Evolutionary conservation across 2,329 filamentous ascomycete genomes (phyloP).

Genomic region (Phyllosticta paracitricarpa): DNA sequence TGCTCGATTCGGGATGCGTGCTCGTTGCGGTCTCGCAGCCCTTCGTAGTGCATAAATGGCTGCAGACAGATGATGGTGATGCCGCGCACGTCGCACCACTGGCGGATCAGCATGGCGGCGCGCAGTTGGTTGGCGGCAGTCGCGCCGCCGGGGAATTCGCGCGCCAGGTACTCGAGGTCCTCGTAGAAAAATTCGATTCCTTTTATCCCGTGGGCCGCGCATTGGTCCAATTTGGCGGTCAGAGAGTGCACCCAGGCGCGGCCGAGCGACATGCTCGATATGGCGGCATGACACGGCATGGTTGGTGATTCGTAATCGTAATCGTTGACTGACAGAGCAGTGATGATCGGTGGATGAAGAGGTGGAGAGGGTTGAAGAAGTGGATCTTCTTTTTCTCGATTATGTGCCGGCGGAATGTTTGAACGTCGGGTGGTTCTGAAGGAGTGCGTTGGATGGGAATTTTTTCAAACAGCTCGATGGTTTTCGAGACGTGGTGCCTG

Average conservation of each 20-base stretch:
- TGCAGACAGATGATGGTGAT: constrained; percentile 59
- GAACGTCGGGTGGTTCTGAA: not conserved
- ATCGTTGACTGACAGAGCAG: not conserved
- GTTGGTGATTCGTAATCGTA: constrained; percentile 7
- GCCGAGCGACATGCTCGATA: constrained; percentile 69
- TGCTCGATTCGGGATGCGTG: constrained; percentile 51
- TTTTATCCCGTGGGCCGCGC: constrained; percentile 52
- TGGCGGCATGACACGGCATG: constrained; percentile 51
- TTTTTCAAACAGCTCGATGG: not conserved
- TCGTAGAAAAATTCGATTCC: constrained; percentile 73
- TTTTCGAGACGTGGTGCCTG: not conserved
- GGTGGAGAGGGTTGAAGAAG: not conserved
- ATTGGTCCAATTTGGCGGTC: constrained; percentile 57
- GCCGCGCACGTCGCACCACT: constrained; percentile 45
- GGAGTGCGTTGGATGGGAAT: not conserved
- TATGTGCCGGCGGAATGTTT: not conserved
- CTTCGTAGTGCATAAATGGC: constrained; percentile 71
- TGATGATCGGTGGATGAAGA: not conserved
- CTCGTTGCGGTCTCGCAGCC: constrained; percentile 51
- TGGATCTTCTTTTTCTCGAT: not conserved
- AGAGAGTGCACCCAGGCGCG: constrained; percentile 62
- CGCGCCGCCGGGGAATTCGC: constrained; percentile 33
- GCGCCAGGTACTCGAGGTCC: constrained; percentile 56
- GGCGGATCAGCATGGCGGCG: constrained; percentile 48
- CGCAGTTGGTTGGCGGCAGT: constrained; percentile 40